phyloP scores from a whole-genome alignment of 495 filamentous ascomycete species.

The Aspergillus biplanus region DNA sequence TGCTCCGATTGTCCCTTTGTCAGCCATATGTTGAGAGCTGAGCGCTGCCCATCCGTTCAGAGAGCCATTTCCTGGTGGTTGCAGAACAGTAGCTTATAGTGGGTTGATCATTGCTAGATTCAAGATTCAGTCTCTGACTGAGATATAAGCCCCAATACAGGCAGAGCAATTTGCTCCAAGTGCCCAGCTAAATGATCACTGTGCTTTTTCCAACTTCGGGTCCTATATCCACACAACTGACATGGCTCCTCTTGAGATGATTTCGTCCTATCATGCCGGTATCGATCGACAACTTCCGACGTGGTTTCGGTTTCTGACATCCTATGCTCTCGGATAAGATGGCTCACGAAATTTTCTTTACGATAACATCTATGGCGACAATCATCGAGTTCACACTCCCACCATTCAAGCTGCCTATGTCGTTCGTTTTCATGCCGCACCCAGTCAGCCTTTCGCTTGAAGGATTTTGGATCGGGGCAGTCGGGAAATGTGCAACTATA shows the following conservation, averaged over 20 bases:
- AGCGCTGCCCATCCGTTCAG: too few species aligned
- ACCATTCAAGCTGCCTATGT: conserved; percentile 91
- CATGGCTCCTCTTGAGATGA: conserved; percentile 78
- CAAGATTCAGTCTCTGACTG: too few species aligned
- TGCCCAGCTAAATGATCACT: conserved; percentile 92
- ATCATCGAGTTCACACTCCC: conserved; percentile 80
- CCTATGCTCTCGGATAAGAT: conserved; percentile 93
- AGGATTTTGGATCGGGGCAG: conserved; percentile 88
- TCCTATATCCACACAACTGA: conserved; percentile 84
- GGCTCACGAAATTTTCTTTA: conserved; percentile 96
- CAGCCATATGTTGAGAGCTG: too few species aligned
- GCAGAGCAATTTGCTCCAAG: conserved; percentile 92
- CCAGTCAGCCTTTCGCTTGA: conserved; percentile 99
- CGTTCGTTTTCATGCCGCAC: conserved; percentile 94
- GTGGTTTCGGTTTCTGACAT: conserved; percentile 71
- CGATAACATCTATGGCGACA: conserved; percentile 86
- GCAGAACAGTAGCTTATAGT: too few species aligned
- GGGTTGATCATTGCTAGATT: too few species aligned
- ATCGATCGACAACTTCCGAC: conserved; percentile 78
- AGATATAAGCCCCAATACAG: conserved; percentile 72
- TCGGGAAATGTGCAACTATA: conserved; percentile 91
- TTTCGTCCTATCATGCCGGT: conserved; percentile 68
- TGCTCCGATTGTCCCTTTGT: background rate
- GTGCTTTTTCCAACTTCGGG: conserved; percentile 89
- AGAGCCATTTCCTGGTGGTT: too few species aligned